Base-by-base conservation (phyloP, 1,139 yeast species). In the Zygoascus sp. region DNA sequence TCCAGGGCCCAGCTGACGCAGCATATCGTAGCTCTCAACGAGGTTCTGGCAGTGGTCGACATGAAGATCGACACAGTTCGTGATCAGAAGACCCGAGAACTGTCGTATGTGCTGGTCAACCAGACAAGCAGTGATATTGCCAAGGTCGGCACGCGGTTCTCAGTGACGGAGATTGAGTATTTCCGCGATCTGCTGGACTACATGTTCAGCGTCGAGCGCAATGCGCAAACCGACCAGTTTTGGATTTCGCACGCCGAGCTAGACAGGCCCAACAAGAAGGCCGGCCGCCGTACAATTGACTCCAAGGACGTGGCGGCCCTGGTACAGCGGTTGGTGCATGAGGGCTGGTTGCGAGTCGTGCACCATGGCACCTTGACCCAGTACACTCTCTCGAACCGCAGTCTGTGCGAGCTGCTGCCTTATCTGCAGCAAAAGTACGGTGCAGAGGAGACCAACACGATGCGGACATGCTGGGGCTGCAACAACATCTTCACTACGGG, bases 401-500 rank as follows among this genome's bases (percentile, higher is more conserved):
- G 58, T 8, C 45, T 59, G 27, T 50, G 53, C 9, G 65, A 62
- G 39, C 53, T 61, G 35, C 47, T 48, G 21, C 44, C 50, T 7
- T 59, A 55, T 44, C 46, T 61, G 7, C 74, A 69, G 21, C 68
- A 76, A 22, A 75, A 67, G 53, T 81, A 77, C 2, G 58, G 63
- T 0, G 59, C 60, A 11, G 50, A 59, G 4, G 62, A 62, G 4
- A 64, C 64, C 27, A 82, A 80, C 1, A 67, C 72, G 21, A 58
- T 81, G 1, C 61, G 70, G 5, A 32, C 58, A 9, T 83, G 90
- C 57, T 53, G 57, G 22, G 80, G 76, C 16, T 83, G 89, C 61
- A 64, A 67, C n/a, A 78, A 74, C 30, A 64, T 81, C 11, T 77
- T 79, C 5, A 81, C 86, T 0, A 52, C 73, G 42, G 89, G 89